These are phyloP conservation scores for Pseudozyma sp. DNA, from an alignment of 1,284 basidiomycete species.

Conservation along the genomic window DNA sequence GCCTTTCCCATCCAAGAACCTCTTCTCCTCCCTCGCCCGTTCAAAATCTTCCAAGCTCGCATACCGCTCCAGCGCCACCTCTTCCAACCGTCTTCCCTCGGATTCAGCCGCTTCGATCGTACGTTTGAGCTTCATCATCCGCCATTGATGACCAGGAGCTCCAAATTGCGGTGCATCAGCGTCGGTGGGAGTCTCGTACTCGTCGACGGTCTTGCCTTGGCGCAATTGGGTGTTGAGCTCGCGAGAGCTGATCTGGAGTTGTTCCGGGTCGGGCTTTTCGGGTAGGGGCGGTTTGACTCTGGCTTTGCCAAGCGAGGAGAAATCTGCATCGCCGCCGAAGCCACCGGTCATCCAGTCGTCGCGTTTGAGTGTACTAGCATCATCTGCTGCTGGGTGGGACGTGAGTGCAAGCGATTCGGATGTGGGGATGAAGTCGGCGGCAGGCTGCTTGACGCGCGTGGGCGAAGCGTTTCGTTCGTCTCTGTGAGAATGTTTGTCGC, in stretches of 20 bases:
- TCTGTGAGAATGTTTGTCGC: constrained; percentile 74
- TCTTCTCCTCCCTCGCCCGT: constrained; percentile 85
- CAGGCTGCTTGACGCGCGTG: constrained; percentile 71
- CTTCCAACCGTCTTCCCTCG: constrained; percentile 78
- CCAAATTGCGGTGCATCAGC: constrained; percentile 71
- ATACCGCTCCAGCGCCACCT: constrained; percentile 80
- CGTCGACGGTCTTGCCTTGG: constrained; percentile 74
- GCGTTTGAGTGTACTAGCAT: constrained; percentile 74
- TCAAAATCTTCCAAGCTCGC: constrained; percentile 79
- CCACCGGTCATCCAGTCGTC: constrained; percentile 88
- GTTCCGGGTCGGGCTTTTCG: constrained; percentile 78
- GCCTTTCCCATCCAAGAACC: constrained; percentile 83
- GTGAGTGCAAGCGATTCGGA: constrained; percentile 78
- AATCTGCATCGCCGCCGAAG: constrained; percentile 67
- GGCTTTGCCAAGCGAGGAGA: constrained; percentile 83
- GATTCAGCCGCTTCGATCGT: constrained; percentile 91
- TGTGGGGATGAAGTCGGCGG: constrained; percentile 81
- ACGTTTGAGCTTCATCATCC: constrained; percentile 93
- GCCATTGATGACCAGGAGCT: constrained; percentile 92
- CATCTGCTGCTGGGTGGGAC: constrained; percentile 73
- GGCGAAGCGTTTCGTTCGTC: constrained; percentile 2
- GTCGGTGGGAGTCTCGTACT: constrained; percentile 71
- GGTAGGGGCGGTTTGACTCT: constrained; percentile 71
- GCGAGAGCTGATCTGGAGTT: constrained; percentile 73
- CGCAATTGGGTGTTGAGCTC: constrained; percentile 85